These are phyloP conservation scores for Flaveria ramosissima DNA, from an alignment of 129 eudicot species.

Conservation along the genomic window DNA sequence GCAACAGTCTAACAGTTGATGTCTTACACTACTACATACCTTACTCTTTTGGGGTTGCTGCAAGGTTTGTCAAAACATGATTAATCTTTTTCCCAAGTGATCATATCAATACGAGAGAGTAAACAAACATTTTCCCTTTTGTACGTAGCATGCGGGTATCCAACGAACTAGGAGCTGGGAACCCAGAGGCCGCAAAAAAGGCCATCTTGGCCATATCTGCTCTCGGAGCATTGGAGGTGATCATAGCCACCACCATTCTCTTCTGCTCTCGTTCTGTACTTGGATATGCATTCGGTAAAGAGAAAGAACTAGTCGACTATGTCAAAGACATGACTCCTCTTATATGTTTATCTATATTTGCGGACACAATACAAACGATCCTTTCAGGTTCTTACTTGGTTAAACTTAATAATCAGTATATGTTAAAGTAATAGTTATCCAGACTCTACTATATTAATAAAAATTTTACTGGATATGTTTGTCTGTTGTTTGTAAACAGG, in stretches of 20 bases:
- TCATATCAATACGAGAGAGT: not conserved
- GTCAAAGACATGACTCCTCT: slow-evolving; percentile 34
- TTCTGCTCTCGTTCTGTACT: slow-evolving; percentile 34
- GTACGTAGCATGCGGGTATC: slow-evolving; percentile 42
- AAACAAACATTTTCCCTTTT: not conserved
- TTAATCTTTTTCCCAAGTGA: not conserved
- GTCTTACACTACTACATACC: slow-evolving; percentile 47
- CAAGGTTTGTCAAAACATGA: slow-evolving; percentile 35
- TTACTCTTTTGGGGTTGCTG: slow-evolving; percentile 54
- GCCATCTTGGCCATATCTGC: slow-evolving; percentile 14
- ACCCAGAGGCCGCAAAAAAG: slow-evolving; percentile 36
- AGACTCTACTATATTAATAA: not conserved
- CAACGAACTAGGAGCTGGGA: slow-evolving; percentile 44
- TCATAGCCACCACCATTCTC: slow-evolving; percentile 28
- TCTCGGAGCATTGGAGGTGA: slow-evolving; percentile 37
- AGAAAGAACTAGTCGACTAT: slow-evolving; percentile 35
- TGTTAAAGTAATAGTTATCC: not conserved
- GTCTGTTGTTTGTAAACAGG: slow-evolving; percentile 33
- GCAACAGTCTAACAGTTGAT: slow-evolving; percentile 41
- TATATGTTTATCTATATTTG: slow-evolving; percentile 37
- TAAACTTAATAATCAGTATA: not conserved
- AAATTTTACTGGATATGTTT: not conserved
- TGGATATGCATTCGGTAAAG: slow-evolving; percentile 37
- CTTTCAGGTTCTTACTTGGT: slow-evolving; percentile 33
- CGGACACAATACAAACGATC: slow-evolving; percentile 37